Evolutionary conservation across 108 stramenopile species (phyloP).

Genomic region (Cyclotella sp.): DNA sequence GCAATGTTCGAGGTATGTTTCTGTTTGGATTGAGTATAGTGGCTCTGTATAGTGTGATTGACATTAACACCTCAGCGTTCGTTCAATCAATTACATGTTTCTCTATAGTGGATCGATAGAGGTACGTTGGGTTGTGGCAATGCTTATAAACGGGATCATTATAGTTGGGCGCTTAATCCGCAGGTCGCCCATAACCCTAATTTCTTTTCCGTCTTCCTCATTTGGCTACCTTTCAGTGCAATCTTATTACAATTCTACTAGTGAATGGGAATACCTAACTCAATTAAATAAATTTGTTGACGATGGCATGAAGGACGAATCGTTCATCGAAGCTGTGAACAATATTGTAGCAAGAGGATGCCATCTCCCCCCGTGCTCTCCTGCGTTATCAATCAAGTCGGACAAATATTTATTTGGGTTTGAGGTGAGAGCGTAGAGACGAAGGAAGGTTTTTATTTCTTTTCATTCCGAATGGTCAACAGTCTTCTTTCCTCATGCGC

Average conservation of each 20-base stretch:
- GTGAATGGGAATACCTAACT: slow-evolving; percentile 22
- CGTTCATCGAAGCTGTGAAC: slow-evolving; percentile 36
- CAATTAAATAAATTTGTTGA: slow-evolving; percentile 37
- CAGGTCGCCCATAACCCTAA: too few relatives aligned
- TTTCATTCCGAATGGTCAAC: too few relatives aligned
- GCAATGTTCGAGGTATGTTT: slow-evolving; percentile 38
- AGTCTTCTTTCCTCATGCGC: too few relatives aligned
- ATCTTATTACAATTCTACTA: slow-evolving; percentile 22
- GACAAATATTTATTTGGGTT: slow-evolving; percentile 16
- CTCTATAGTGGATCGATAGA: slow-evolving; percentile 22
- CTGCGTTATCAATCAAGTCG: slow-evolving; percentile 7
- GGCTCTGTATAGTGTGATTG: too few relatives aligned
- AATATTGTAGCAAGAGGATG: slow-evolving; percentile 29
- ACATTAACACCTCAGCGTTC: not conserved
- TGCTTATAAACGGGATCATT: too few relatives aligned
- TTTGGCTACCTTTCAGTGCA: slow-evolving; percentile 7
- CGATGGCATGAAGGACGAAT: slow-evolving; percentile 34
- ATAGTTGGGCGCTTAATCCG: too few relatives aligned
- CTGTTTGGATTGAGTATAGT: not conserved
- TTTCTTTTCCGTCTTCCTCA: not conserved
- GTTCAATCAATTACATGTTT: not conserved
- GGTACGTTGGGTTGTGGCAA: not conserved
- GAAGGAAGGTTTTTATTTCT: too few relatives aligned
- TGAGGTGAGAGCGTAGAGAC: not conserved
- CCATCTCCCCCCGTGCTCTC: slow-evolving; percentile 23